phyloP scores from a whole-genome alignment of 805 yeast species.

The Komagataella pastoris region DNA sequence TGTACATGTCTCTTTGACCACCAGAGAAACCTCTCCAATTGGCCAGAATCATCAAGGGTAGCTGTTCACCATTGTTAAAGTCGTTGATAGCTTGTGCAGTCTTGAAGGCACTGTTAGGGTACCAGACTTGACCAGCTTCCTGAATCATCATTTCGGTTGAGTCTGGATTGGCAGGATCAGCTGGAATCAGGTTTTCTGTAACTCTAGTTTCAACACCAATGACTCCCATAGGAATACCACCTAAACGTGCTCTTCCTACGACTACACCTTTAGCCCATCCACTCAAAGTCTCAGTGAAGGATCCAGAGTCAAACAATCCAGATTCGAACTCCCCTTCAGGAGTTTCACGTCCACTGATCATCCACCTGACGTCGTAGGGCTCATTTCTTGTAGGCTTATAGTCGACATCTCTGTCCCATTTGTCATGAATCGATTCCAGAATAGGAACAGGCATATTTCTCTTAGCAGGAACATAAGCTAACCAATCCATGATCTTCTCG shows the following conservation, averaged over 20 bases:
- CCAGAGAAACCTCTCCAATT: constrained; percentile 99
- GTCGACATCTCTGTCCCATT: constrained; percentile 91
- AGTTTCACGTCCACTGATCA: constrained; percentile 74
- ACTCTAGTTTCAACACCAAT: constrained; percentile 90
- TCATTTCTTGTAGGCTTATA: constrained; percentile 61
- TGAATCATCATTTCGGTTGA: constrained; percentile 79
- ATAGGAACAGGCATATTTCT: constrained; percentile 87
- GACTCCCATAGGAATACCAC: constrained; percentile 98
- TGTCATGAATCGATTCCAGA: constrained; percentile 55
- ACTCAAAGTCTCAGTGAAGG: constrained; percentile 90
- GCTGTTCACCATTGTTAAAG: constrained; percentile 95
- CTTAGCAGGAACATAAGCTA: constrained; percentile 86
- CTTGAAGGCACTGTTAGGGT: constrained; percentile 97
- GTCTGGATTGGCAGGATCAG: constrained; percentile 97
- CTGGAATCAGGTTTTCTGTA: constrained; percentile 85
- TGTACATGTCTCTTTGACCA: constrained; percentile 99
- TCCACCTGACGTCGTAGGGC: constrained; percentile 86
- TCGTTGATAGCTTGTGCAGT: constrained; percentile 98
- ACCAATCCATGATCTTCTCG: constrained; percentile 87
- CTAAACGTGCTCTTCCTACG: constrained; percentile 96
- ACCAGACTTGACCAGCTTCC: constrained; percentile 99
- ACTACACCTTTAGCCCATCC: constrained; percentile 99
- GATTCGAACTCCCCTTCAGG: constrained; percentile 56
- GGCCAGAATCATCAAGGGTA: constrained; percentile 94
- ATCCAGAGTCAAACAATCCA: constrained; percentile 85